Evolutionary conservation across 1,284 basidiomycete species (phyloP).

Genomic region (Fomitopsis pinicola): DNA sequence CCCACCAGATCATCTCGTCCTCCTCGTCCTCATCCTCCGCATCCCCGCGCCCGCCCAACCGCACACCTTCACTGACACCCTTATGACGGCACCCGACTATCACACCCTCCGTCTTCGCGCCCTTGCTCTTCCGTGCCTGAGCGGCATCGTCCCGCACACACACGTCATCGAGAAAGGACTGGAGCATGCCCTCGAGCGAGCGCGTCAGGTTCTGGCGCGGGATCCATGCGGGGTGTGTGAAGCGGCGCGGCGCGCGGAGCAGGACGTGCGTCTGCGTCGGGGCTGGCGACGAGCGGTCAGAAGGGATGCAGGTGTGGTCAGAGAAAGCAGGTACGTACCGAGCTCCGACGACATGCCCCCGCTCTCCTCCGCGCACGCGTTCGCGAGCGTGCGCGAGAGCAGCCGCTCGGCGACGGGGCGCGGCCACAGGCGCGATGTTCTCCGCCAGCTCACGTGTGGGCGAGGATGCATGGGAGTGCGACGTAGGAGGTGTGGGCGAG

Average conservation of each 20-base stretch:
- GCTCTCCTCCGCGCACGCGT: constrained; percentile 48
- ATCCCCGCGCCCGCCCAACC: background rate
- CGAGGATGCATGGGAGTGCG: constrained; percentile 12
- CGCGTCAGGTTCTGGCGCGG: constrained; percentile 56
- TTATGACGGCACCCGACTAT: constrained; percentile 41
- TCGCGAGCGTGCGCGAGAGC: constrained; percentile 57
- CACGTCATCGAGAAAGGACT: constrained; percentile 35
- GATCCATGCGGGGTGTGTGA: constrained; percentile 67
- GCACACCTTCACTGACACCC: constrained; percentile 9
- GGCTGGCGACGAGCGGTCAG: constrained; percentile 33
- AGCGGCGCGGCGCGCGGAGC: constrained; percentile 66
- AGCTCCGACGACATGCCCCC: constrained; percentile 59
- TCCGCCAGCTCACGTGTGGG: background rate
- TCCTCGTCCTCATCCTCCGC: constrained; percentile 35
- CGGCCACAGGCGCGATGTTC: background rate
- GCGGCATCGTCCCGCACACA: constrained; percentile 5
- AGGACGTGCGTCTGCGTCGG: constrained; percentile 69
- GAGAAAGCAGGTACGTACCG: constrained; percentile 32
- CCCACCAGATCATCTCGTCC: constrained; percentile 80
- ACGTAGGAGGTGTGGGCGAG: constrained; percentile 10
- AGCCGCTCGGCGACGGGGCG: constrained; percentile 46
- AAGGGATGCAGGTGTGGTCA: background rate
- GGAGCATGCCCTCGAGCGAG: constrained; percentile 28
- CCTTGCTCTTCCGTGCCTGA: constrained; percentile 14
- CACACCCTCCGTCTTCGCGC: constrained; percentile 50